Conservation (phyloP, 768 basidiomycete species). For the Pleurotus cornucopiae region DNA sequence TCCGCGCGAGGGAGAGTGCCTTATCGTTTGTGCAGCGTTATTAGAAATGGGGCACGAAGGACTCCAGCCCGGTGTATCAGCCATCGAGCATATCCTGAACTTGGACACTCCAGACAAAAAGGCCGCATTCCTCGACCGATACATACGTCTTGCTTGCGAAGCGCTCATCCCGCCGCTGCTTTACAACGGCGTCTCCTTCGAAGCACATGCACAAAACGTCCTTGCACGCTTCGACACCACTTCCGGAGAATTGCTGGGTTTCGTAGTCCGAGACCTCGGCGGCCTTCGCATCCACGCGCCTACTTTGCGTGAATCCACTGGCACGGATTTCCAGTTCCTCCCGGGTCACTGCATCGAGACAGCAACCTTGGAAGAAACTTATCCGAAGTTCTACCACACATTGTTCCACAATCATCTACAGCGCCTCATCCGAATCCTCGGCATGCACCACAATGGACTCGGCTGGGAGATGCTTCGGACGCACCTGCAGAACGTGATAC, state of each 20-base stretch:
- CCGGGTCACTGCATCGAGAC: constrained; percentile 51
- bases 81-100: constrained; percentile 40
- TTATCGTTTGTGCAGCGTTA: constrained; percentile 49
- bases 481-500: constrained; percentile 41
- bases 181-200: constrained; percentile 54
- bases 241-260: constrained; percentile 41
- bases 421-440: constrained; percentile 49
- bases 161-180: constrained; percentile 50
- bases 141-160: constrained; percentile 44
- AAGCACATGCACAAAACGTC: constrained; percentile 59
- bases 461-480: constrained; percentile 48
- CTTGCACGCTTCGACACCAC: constrained; percentile 40
- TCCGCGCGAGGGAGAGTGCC: constrained; percentile 33
- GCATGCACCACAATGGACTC: constrained; percentile 44
- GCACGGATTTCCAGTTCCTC: constrained; percentile 47
- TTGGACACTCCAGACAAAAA: constrained; percentile 45
- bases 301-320: constrained; percentile 43
- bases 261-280: constrained; percentile 54
- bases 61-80: constrained; percentile 35
- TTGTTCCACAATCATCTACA: constrained; percentile 59
- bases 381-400: constrained; percentile 57
- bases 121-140: constrained; percentile 43
- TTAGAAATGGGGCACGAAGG: constrained; percentile 48
- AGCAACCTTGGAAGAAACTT: constrained; percentile 42
- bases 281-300: constrained; percentile 52